A percentile compares a stretch with the other conserved stretches of the same genome.
phyloP scores from a whole-genome alignment of 75 land plant genomes.

The Pseudotsuga menziesii region DNA sequence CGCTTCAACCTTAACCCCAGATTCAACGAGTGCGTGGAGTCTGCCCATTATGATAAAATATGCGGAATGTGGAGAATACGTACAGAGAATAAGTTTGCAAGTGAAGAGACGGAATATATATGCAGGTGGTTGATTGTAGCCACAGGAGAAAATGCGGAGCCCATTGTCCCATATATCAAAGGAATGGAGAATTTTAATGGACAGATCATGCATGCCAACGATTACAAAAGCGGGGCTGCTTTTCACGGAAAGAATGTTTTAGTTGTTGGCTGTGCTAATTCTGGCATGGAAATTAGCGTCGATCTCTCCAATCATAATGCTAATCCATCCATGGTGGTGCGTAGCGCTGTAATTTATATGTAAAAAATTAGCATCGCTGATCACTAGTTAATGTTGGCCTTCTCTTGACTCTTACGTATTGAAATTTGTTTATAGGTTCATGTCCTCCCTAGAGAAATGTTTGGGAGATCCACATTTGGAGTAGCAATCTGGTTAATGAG shows the following conservation, averaged over 20 bases:
- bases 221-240: constrained; percentile 47
- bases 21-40: constrained; percentile 42
- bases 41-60: constrained; percentile 32
- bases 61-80: constrained; percentile 49
- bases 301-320: constrained; percentile 71
- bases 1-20: constrained; percentile 36
- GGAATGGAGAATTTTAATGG: constrained; percentile 55
- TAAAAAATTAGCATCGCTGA: neutral
- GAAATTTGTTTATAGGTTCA: constrained; percentile 36
- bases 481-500: constrained; percentile 55
- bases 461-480: constrained; percentile 61
- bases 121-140: constrained; percentile 70
- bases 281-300: constrained; percentile 87
- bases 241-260: constrained; percentile 49
- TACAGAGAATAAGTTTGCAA: neutral
- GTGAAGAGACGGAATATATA: constrained; percentile 15
- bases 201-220: constrained; percentile 42
- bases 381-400: no score
- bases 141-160: constrained; percentile 84
- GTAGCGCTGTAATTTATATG: constrained; percentile 67
- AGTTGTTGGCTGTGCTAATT: constrained; percentile 83
- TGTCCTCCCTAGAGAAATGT: constrained; percentile 65
- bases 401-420: no score
- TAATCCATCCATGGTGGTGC: constrained; percentile 54
- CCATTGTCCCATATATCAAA: constrained; percentile 44